Evolutionary conservation across 2,329 filamentous ascomycete species (phyloP), one percentile per base, ranked within the genome.

Genomic region (Trichoderma afroharzianum): DNA sequence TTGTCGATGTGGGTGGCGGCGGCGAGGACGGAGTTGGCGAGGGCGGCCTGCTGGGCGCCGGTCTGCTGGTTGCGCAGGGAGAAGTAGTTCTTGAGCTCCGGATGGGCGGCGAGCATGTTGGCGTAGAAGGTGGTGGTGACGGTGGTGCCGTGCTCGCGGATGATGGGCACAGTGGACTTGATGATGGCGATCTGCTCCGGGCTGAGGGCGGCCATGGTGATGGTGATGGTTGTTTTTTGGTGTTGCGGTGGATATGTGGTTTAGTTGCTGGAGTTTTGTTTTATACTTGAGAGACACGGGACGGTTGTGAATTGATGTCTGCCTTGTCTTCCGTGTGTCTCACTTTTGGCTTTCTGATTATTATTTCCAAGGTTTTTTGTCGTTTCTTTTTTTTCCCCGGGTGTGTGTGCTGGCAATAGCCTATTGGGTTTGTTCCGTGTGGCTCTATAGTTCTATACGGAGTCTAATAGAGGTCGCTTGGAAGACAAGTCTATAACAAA

Each of bases 1-100:
- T 93, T 86, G 80, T 93, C 91, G 77, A 94, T 91, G 80, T 93
- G 86, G 50, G 85, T 83, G 59, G 92, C 92, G 76, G 94, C 94
- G 66, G 91, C 90, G 75, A 91, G 88, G 6, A 95, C 87, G 0
- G 92, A 85, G 57, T 83, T 85, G 7, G 92, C 92, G 7, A 95
- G 86, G 3, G 92, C 91, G 18, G 85, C 83, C 3, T 91, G 86
- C 78, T 95, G 92, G 71, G 88, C 88, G 39, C 90, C 89, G 6
- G 88, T 92, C 59, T 83, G 81, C 81, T 94, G 92, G 75, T 92
- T 90, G 12, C 90, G 86, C 63, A 87, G 83, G 80, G 91, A 93
- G 85, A 95, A 95, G 78, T 92, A 82, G 77, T 91, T 88, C 75
- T 88, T 88, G 30, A 95, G 85, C 21, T 86, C 83, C 0, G 92